These are phyloP conservation scores for Candolleomyces aberdarensis DNA, from an alignment of 768 basidiomycete species.

Conservation along the genomic window DNA sequence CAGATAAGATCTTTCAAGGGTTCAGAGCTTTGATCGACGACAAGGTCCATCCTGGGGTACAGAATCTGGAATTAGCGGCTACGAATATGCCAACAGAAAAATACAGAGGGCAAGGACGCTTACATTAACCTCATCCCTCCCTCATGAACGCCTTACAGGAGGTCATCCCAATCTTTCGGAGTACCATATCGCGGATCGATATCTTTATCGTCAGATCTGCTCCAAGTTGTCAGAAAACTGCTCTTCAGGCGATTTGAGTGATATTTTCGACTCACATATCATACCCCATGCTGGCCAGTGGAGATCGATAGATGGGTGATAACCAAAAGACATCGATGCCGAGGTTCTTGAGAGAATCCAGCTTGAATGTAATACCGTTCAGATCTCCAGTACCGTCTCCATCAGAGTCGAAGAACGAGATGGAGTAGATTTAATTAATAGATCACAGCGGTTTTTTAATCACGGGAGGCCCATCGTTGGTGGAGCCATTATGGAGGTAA, in stretches of 20 bases:
- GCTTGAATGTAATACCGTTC: constrained; percentile 57
- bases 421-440: constrained; percentile 73
- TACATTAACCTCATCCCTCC: constrained; percentile 72
- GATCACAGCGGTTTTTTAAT: constrained; percentile 59
- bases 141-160: constrained; percentile 51
- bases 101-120: constrained; percentile 13
- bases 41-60: constrained; percentile 63
- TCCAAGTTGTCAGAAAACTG: background rate
- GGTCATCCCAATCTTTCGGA: constrained; percentile 54
- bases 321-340: constrained; percentile 72
- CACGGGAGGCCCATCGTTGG: constrained; percentile 29
- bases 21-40: no score
- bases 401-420: constrained; percentile 68
- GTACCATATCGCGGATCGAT: constrained; percentile 68
- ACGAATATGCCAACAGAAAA: background rate
- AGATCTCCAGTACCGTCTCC: constrained; percentile 71
- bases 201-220: constrained; percentile 60
- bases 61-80: background rate
- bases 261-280: constrained; percentile 47
- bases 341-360: constrained; percentile 67
- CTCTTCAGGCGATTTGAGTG: background rate
- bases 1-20: no score
- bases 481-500: no score
- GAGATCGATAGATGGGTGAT: constrained; percentile 66
- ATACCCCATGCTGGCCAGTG: constrained; percentile 71